Percentiles rank a stretch among this genome's conserved stretches.
Evolutionary conservation across 768 basidiomycete genomes (phyloP).

Genomic region (Suillus fuscotomentosus): DNA sequence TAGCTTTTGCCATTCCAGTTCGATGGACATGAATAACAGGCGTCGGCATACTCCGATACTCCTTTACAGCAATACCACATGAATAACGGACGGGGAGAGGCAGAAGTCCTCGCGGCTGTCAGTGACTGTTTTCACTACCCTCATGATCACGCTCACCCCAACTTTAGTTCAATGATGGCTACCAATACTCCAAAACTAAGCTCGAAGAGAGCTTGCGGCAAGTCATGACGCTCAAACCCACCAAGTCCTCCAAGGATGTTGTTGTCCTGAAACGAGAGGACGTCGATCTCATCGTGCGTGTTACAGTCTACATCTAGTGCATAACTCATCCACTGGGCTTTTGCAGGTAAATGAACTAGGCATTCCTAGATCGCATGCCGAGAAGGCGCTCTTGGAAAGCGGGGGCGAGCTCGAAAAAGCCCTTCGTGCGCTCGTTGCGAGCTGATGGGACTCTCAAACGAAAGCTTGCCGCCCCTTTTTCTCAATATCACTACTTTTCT

Average conservation of each 20-base stretch:
- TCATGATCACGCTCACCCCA: conserved; percentile 12
- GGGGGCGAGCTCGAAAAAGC: conserved; percentile 28
- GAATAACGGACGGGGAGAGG: conserved; percentile 17
- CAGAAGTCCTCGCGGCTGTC: conserved; percentile 13
- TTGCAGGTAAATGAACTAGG: conserved; percentile 30
- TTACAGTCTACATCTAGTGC: not conserved
- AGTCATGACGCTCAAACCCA: conserved; percentile 50
- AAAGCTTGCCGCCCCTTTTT: not conserved
- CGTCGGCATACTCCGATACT: not conserved
- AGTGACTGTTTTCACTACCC: not conserved
- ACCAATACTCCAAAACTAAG: conserved; percentile 39
- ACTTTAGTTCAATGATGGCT: conserved; percentile 51
- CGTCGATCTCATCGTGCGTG: conserved; percentile 25
- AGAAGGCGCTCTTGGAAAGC: conserved; percentile 28
- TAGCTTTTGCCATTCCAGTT: conserved; percentile 89
- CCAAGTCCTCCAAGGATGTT: conserved; percentile 43
- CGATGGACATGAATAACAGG: conserved; percentile 73
- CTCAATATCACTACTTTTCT: not conserved
- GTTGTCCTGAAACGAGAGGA: conserved; percentile 26
- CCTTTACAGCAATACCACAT: conserved; percentile 3
- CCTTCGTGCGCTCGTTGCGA: conserved; percentile 25
- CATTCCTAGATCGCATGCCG: conserved; percentile 26
- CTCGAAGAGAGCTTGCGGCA: conserved; percentile 42
- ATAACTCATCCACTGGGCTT: not conserved
- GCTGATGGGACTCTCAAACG: conserved; percentile 9